Evolutionary conservation across 257 asterid species (phyloP).

Genomic region (Fraxinus americana): DNA sequence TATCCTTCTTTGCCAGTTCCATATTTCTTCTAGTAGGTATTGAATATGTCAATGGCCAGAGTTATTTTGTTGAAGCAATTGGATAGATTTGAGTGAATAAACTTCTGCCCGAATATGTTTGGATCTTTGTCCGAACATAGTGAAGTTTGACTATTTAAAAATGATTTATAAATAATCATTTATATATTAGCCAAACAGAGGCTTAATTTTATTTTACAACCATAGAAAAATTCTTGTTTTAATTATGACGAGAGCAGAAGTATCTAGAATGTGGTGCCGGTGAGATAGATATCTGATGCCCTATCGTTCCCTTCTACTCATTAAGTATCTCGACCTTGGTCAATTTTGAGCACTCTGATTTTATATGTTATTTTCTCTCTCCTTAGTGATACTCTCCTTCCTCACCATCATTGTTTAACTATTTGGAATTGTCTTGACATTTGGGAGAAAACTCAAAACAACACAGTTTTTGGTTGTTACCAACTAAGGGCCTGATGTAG

Average conservation of each 20-base stretch:
- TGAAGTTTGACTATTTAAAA: no score
- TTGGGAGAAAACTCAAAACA: slow-evolving; percentile 1
- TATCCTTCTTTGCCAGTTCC: neutral
- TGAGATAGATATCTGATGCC: neutral
- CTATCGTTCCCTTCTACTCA: neutral
- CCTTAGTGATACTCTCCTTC: neutral
- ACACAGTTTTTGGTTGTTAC: neutral
- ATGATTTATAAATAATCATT: no score
- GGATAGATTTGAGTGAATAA: no score
- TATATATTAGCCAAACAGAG: no score
- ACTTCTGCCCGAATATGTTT: no score
- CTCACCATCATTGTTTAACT: neutral
- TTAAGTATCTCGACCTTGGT: neutral
- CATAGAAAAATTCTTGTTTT: neutral
- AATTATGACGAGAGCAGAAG: neutral
- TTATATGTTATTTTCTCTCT: neutral
- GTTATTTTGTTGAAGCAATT: no score
- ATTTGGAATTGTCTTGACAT: neutral
- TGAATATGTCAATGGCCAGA: neutral
- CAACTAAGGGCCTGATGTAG: neutral
- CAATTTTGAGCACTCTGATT: slow-evolving; percentile 1
- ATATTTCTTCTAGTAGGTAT: neutral
- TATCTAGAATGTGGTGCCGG: neutral
- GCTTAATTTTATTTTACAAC: neutral
- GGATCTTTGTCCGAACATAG: no score